Base-by-base conservation (phyloP, 2,329 filamentous ascomycete genomes). In the Verticillium dahliae region DNA sequence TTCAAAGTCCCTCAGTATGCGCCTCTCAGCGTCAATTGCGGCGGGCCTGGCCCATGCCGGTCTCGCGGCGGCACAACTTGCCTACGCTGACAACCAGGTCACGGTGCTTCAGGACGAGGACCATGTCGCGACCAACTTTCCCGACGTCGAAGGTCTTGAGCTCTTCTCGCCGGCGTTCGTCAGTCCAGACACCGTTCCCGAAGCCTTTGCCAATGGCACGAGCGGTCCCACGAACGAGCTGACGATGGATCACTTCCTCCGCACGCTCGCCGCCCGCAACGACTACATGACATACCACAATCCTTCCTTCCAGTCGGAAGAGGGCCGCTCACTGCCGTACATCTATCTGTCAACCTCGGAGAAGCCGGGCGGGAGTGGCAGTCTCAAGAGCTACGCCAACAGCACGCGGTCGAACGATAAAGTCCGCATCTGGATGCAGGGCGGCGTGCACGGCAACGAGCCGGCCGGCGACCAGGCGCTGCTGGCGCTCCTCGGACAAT, bases 381-480 rank as follows among this genome's bases (percentile, higher is more conserved):
- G 27, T 15, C 22, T 39, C 2, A 61, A 59, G 14, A 18, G 56
- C 37, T n/a, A 52, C 33, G 62, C 60, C 38, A 67, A 68, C 61
- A 31, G 45, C 34, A 62, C 56, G 41, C 60, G 27, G 15, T 56
- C 61, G 1, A 37, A 37, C 13, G 55, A 60, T 15, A 74, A 73
- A 63, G 62, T 73, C 4, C 67, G 71, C 13, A 65, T 74, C 14
- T 74, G 69, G 65, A 57, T 74, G 4, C 71, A 74, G 37, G 72
- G 68, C n/a, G 69, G 66, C 2, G 71, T 72, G 0, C 72, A 74
- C 13, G 72, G 72, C 22, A 73, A 74, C 6, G 72, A 73, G 22
- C 72, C 72, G 0, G 71, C 67, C 0, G 72, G 71, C 3, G 72
- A 74, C 35, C 68, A 74, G 39, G 68, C 71, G 0, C 62, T 72